Evolutionary conservation across 208 protist species (phyloP).

Genomic region (Trypanosoma cruzi): DNA sequence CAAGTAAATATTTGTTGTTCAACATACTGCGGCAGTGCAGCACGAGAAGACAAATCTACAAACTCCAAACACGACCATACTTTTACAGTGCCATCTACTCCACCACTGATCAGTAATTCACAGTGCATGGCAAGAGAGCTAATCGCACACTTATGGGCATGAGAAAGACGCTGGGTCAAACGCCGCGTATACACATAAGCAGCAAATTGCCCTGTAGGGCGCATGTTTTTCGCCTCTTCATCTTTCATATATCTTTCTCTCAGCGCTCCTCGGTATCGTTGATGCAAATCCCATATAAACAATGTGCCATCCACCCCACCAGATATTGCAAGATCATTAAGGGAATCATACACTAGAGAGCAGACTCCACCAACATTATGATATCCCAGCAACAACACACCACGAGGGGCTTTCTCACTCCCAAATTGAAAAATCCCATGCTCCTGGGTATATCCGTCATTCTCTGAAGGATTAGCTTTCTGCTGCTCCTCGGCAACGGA

Average conservation of each 20-base stretch:
- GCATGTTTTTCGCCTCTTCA: constrained; percentile 15
- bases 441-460: not conserved
- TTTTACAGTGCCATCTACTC: constrained; percentile 42
- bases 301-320: constrained; percentile 46
- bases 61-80: constrained; percentile 31
- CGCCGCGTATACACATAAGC: constrained; percentile 26
- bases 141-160: constrained; percentile 37
- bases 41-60: not conserved
- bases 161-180: constrained; percentile 18
- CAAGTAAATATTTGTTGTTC: constrained; percentile 37
- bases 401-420: constrained; percentile 22
- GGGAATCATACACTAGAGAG: constrained; percentile 22
- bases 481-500: not conserved
- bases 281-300: constrained; percentile 43
- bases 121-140: constrained; percentile 36
- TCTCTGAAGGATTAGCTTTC: not conserved
- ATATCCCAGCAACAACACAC: constrained; percentile 47
- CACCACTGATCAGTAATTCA: constrained; percentile 47
- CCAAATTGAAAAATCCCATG: not conserved
- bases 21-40: constrained; percentile 22
- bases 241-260: constrained; percentile 14
- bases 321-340: constrained; percentile 29
- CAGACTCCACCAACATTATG: constrained; percentile 29
- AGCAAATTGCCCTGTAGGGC: constrained; percentile 28
- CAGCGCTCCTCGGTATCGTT: constrained; percentile 21